Base-by-base conservation (phyloP, 2,329 filamentous ascomycete genomes). In the Sclerotinia glacialis region DNA sequence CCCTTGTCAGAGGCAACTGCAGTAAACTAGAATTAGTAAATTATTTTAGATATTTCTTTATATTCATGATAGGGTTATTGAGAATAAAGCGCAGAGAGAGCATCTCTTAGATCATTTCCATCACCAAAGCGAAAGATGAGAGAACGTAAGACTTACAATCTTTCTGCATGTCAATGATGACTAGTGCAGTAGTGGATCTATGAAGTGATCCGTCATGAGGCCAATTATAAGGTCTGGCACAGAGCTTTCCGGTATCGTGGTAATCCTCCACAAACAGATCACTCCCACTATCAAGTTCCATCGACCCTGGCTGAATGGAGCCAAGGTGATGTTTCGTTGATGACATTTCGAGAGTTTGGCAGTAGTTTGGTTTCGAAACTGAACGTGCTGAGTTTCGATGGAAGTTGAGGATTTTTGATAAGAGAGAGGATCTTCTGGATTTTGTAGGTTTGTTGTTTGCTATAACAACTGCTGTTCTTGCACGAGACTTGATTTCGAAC, bases 91-190 rank as follows among this genome's bases (percentile, higher is more conserved):
- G n/a, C n/a, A n/a, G n/a, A n/a, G n/a, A n/a, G 23, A 26, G 16
- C 5, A 16, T 34, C 2, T 31, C 12, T 23, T 21, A 47, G 4
- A 26, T 37, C 31, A 12, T 11, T 34, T 23, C 12, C 8, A 47
- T 6, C 21, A 7, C 12, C 3, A 47, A 21, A 23, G 37, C 3
- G 12, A 46, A 40, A 50, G 18, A 52, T 28, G 47, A 23, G 4
- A 40, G 18, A 50, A 40, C 14, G 9, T 14, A 12, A 49, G 14
- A 72, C 70, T 78, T 72, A 77, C 79, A 85, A 75, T 85, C 83
- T 66, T 80, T 80, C 73, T 85, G 83, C 78, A 85, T 82, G 75
- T 86, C 83, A 71, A 85, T 81, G 66, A 86, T 78, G 3, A 85
- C 73, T 42, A 85, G 76, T 1, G 83, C 83, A 5, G 83, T 85